These are phyloP conservation scores for Hirsutella thompsonii DNA, from an alignment of 2,329 filamentous ascomycete species.

Conservation along the genomic window DNA sequence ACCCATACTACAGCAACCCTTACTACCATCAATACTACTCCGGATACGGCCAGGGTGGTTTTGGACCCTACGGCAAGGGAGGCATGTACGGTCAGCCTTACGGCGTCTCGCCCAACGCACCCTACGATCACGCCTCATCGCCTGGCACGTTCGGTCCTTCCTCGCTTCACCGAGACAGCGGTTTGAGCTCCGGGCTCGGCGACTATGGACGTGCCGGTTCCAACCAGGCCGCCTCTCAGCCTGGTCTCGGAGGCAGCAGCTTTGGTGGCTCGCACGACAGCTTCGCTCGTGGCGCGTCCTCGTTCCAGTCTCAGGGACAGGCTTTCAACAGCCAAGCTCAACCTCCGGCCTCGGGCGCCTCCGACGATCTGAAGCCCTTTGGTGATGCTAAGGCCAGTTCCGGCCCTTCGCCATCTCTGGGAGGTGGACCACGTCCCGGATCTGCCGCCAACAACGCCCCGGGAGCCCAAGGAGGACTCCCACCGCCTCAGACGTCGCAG, in stretches of 20 bases:
- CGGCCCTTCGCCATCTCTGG: conserved; percentile 44
- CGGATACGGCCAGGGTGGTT: conserved; percentile 39
- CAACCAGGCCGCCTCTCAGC: conserved; percentile 35
- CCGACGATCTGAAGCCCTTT: conserved; percentile 47
- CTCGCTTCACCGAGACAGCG: conserved; percentile 38
- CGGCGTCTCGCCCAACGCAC: conserved; percentile 40
- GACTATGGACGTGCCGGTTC: conserved; percentile 41
- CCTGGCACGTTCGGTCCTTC: conserved; percentile 43
- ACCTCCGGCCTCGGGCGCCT: conserved; percentile 25
- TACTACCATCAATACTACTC: conserved; percentile 51
- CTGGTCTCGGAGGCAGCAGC: conserved; percentile 34
- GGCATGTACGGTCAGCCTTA: conserved; percentile 44
- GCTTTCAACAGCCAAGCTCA: conserved; percentile 39
- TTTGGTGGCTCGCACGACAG: conserved; percentile 43
- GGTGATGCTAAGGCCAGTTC: conserved; percentile 40
- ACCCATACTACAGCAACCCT: conserved; percentile 49
- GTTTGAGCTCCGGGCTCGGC: conserved; percentile 35
- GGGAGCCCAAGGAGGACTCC: conserved; percentile 37
- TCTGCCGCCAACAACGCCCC: conserved; percentile 42
- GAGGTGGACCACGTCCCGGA: conserved; percentile 39
- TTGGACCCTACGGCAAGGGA: conserved; percentile 41
- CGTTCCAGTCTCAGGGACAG: conserved; percentile 43
- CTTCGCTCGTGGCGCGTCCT: conserved; percentile 38
- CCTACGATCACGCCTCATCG: conserved; percentile 42
- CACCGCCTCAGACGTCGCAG: conserved; percentile 42